Evolutionary conservation across 2,329 filamentous ascomycete genomes (phyloP).

Genomic region (Ilyonectria robusta): DNA sequence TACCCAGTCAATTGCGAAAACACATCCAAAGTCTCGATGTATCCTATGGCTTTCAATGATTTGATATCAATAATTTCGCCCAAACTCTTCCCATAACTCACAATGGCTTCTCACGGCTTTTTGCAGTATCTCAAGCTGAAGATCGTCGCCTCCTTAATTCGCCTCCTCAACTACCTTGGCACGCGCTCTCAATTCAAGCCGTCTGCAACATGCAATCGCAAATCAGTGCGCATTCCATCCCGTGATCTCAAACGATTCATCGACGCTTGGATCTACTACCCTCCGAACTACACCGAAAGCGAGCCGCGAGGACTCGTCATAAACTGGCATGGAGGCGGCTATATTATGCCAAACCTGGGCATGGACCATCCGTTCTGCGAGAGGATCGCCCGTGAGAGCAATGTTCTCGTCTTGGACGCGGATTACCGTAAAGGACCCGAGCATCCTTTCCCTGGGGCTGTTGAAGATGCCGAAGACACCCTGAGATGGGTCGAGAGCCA

Average conservation of each 20-base stretch:
- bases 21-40: not conserved
- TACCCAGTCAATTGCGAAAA: not conserved
- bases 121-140: slow-evolving; percentile 38
- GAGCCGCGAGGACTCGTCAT: slow-evolving; percentile 45
- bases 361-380: slow-evolving; percentile 56
- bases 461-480: slow-evolving; percentile 54
- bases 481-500: slow-evolving; percentile 48
- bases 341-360: slow-evolving; percentile 54
- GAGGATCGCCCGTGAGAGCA: slow-evolving; percentile 47
- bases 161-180: slow-evolving; percentile 33
- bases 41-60: not conserved
- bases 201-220: slow-evolving; percentile 28
- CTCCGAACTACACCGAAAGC: not conserved
- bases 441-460: slow-evolving; percentile 54
- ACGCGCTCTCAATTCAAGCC: slow-evolving; percentile 30
- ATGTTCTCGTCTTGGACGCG: slow-evolving; percentile 48
- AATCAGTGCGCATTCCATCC: slow-evolving; percentile 44
- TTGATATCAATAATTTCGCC: not conserved
- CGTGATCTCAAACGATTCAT: slow-evolving; percentile 47
- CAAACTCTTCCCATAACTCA: not conserved
- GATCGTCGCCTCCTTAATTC: slow-evolving; percentile 28
- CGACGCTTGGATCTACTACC: slow-evolving; percentile 48
- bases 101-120: slow-evolving; percentile 24
- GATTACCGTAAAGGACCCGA: slow-evolving; percentile 59
- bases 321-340: slow-evolving; percentile 56